phyloP scores from a whole-genome alignment of 2,329 filamentous ascomycete genomes.

The Paraphoma chrysanthemicola region DNA sequence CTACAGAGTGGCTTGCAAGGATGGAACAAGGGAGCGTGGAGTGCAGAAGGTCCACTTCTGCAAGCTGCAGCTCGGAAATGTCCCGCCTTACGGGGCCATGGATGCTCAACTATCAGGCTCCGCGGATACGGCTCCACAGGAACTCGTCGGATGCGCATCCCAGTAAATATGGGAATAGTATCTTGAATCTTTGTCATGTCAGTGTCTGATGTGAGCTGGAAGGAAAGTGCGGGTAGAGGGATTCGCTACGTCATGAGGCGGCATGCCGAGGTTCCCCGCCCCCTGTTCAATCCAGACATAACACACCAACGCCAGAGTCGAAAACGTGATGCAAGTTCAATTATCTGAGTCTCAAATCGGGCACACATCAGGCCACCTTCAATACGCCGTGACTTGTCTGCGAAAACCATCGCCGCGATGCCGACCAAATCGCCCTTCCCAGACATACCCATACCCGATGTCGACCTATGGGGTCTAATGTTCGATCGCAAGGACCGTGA shows the following conservation, averaged over 20 bases:
- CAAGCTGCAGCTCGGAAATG: background rate
- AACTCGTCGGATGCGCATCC: too few relatives aligned
- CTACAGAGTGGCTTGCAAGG: too few relatives aligned
- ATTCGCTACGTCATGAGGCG: background rate
- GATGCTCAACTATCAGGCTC: too few relatives aligned
- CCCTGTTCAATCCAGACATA: background rate
- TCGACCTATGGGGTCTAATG: conserved; percentile 31
- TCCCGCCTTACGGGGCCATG: background rate
- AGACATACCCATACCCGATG: conserved; percentile 25
- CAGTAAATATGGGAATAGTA: too few relatives aligned
- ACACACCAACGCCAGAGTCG: background rate
- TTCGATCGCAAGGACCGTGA: conserved; percentile 29
- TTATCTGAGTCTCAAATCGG: too few relatives aligned
- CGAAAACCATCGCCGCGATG: conserved; percentile 9
- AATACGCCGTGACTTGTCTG: background rate
- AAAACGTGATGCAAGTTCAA: background rate
- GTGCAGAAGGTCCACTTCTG: too few relatives aligned
- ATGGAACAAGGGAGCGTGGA: too few relatives aligned
- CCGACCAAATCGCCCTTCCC: conserved; percentile 30
- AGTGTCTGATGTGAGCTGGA: too few relatives aligned
- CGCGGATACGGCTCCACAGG: too few relatives aligned
- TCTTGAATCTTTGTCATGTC: too few relatives aligned
- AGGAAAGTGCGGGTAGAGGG: background rate
- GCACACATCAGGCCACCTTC: background rate
- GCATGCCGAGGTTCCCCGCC: conserved; percentile 2